Evolutionary conservation across 2,329 filamentous ascomycete species (phyloP).

Genomic region (Rhytidhysteron rufulum): DNA sequence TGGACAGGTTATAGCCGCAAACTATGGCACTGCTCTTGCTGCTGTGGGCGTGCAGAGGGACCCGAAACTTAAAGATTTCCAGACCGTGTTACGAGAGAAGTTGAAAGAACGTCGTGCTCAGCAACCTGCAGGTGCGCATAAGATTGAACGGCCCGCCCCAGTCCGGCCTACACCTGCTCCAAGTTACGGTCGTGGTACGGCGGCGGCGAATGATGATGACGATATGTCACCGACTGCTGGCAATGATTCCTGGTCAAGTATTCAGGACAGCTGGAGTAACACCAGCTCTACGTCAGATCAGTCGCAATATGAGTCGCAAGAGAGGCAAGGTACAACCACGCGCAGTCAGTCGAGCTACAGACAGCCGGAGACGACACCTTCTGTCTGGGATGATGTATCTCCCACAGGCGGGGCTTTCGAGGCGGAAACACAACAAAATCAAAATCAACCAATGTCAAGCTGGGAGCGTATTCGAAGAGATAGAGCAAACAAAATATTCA

Average conservation of each 20-base stretch:
- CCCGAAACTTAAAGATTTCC: slow-evolving; percentile 38
- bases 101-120: slow-evolving; percentile 14
- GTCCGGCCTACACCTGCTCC: not conserved
- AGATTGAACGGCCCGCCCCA: slow-evolving; percentile 15
- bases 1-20: slow-evolving; percentile 27
- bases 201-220: slow-evolving; percentile 18
- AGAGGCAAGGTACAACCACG: not conserved
- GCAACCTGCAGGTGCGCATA: slow-evolving; percentile 3
- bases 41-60: slow-evolving; percentile 35
- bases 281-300: slow-evolving; percentile 27
- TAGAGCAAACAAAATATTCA: slow-evolving; percentile 13
- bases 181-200: not conserved
- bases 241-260: slow-evolving; percentile 24
- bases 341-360: not conserved
- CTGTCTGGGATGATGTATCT: slow-evolving; percentile 28
- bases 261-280: slow-evolving; percentile 10
- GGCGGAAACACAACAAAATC: slow-evolving; percentile 17
- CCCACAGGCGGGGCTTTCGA: slow-evolving; percentile 35
- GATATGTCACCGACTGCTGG: slow-evolving; percentile 41
- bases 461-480: slow-evolving; percentile 44
- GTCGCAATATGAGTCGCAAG: slow-evolving; percentile 16
- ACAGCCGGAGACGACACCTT: slow-evolving; percentile 6
- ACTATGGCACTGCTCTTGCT: slow-evolving; percentile 29
- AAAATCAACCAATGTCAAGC: slow-evolving; percentile 29
- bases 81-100: slow-evolving; percentile 30